A percentile compares a stretch with the other conserved stretches of the same genome.
phyloP scores from a whole-genome alignment of 1,284 basidiomycete species.

The Cryptococcus deneoformans region DNA sequence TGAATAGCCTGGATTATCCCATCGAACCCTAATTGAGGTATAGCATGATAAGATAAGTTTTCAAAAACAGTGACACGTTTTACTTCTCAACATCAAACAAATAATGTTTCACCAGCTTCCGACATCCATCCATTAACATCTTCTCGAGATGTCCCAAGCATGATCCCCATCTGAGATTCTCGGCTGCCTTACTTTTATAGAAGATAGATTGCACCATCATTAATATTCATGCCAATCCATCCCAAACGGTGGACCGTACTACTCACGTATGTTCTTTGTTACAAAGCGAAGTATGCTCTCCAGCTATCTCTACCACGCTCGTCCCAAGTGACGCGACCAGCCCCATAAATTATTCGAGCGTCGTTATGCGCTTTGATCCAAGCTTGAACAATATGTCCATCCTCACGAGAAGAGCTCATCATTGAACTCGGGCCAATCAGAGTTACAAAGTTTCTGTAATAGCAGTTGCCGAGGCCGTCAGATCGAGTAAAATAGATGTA shows the following conservation, averaged over 20 bases:
- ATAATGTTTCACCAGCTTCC: conserved; percentile 17
- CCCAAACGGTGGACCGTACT: too few species aligned
- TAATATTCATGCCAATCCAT: not conserved
- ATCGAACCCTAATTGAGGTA: conserved; percentile 10
- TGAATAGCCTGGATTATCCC: conserved; percentile 15
- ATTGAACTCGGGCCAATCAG: not conserved
- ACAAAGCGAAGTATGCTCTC: conserved; percentile 22
- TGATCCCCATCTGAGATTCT: conserved; percentile 22
- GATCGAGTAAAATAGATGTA: too few species aligned
- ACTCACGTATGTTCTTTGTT: conserved; percentile 23
- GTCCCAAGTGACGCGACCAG: conserved; percentile 13
- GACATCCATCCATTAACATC: conserved; percentile 25
- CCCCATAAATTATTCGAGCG: conserved; percentile 16
- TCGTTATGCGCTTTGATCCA: conserved; percentile 22
- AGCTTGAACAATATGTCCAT: not conserved
- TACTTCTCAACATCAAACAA: not conserved
- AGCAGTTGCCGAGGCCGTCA: too few species aligned
- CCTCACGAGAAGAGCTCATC: not conserved
- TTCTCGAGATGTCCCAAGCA: conserved; percentile 14
- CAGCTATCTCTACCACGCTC: conserved; percentile 11
- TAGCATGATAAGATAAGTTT: conserved; percentile 1
- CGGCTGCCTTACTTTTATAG: conserved; percentile 17
- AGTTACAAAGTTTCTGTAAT: too few species aligned
- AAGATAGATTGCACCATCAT: not conserved
- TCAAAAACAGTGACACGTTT: not conserved